Percentiles rank a stretch among this genome's conserved stretches.
Conservation (phyloP, 345 rosid genomes). For the Eucalyptus camaldulensis region DNA sequence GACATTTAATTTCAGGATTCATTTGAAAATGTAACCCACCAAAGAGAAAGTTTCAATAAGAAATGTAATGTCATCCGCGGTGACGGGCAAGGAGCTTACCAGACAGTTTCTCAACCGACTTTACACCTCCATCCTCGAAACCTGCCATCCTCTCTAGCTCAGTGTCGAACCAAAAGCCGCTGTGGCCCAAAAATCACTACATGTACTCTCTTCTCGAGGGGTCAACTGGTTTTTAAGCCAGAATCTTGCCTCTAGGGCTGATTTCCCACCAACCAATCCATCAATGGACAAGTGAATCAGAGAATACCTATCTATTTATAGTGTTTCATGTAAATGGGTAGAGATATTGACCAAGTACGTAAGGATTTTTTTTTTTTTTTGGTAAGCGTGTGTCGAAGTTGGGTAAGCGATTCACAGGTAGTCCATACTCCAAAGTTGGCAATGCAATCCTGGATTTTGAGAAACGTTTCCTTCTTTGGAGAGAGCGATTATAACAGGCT, state of each 20-base stretch:
- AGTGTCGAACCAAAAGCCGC: neutral
- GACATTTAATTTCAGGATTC: neutral
- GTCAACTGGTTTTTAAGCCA: neutral
- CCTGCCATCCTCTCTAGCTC: neutral
- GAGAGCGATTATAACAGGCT: neutral
- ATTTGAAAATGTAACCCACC: neutral
- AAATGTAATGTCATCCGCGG: neutral
- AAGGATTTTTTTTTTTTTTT: too few relatives aligned
- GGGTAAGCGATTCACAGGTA: neutral
- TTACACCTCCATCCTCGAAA: neutral
- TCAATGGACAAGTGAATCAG: neutral
- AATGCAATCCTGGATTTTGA: neutral
- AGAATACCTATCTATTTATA: neutral
- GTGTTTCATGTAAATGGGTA: neutral
- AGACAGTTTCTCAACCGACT: neutral
- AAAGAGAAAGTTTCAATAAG: neutral
- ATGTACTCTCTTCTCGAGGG: neutral
- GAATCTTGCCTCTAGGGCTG: neutral
- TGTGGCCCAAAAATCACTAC: neutral
- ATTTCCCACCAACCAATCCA: neutral
- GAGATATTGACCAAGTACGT: neutral
- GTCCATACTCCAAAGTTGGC: neutral
- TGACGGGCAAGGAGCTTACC: neutral
- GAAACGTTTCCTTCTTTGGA: neutral
- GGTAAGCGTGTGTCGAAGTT: neutral